Conservation (phyloP, 306 rosid genomes). For the Datisca glomerata region DNA sequence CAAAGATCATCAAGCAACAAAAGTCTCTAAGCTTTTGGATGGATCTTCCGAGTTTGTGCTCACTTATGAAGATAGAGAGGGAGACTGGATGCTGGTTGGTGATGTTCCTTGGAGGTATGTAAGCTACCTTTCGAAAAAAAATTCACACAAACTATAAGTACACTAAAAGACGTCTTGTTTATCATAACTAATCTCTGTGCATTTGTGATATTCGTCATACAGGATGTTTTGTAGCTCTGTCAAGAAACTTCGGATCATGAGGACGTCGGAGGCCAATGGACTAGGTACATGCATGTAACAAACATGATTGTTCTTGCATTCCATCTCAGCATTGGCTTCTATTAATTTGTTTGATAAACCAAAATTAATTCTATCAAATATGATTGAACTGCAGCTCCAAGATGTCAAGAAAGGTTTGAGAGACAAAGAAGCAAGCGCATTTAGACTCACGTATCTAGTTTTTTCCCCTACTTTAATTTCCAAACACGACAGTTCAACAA, state of each 20-base stretch:
- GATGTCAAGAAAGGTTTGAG: constrained; percentile 42
- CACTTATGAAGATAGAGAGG: constrained; percentile 63
- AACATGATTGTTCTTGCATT: background rate
- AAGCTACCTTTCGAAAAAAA: background rate
- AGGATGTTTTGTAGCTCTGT: constrained; percentile 63
- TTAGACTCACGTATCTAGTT: constrained; percentile 15
- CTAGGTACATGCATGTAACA: constrained; percentile 29
- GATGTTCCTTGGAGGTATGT: constrained; percentile 71
- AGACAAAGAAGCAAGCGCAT: constrained; percentile 38
- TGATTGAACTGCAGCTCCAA: constrained; percentile 30
- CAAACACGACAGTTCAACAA: constrained; percentile 33
- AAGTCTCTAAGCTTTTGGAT: constrained; percentile 45
- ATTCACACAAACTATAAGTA: too few relatives aligned
- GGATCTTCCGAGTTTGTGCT: constrained; percentile 63
- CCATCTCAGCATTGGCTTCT: background rate
- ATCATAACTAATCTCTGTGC: constrained; percentile 1
- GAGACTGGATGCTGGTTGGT: constrained; percentile 75
- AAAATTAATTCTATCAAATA: too few relatives aligned
- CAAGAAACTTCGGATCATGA: constrained; percentile 69
- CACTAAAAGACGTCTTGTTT: too few relatives aligned
- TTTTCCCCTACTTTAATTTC: too few relatives aligned
- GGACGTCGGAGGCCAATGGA: constrained; percentile 60
- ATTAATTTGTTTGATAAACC: too few relatives aligned
- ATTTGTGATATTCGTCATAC: constrained; percentile 2
- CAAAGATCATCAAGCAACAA: constrained; percentile 20